phyloP scores from a whole-genome alignment of 371 early-diverging fungal species.

The Lichtheimia corymbifera region DNA sequence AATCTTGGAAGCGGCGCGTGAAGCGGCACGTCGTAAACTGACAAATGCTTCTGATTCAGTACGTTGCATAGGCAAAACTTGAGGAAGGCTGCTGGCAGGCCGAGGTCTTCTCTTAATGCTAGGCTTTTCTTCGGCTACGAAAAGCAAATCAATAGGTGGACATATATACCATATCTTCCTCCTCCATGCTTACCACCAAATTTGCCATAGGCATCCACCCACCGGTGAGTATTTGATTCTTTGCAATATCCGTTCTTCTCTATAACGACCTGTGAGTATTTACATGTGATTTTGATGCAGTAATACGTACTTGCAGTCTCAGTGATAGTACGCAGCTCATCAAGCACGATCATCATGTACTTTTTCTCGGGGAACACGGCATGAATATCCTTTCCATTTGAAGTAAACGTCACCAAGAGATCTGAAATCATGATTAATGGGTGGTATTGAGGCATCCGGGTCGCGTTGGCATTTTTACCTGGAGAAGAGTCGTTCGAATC shows the following conservation, averaged over 20 bases:
- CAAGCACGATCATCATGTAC: constrained; percentile 26
- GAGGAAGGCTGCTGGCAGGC: constrained; percentile 14
- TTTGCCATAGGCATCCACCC: constrained; percentile 27
- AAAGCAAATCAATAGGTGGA: neutral
- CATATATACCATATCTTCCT: neutral
- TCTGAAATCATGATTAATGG: neutral
- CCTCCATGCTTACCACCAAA: constrained; percentile 15
- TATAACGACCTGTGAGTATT: neutral
- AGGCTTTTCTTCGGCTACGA: neutral
- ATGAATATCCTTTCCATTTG: constrained; percentile 9
- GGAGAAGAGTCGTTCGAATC: neutral
- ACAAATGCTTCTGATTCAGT: constrained; percentile 35
- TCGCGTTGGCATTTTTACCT: constrained; percentile 1
- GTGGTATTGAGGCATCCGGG: neutral
- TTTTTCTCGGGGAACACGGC: constrained; percentile 32
- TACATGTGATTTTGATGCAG: neutral
- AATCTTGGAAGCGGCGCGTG: constrained; percentile 13
- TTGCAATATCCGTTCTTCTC: constrained; percentile 11
- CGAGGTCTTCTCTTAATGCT: neutral
- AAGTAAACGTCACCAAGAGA: constrained; percentile 4
- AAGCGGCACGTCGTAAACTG: constrained; percentile 33
- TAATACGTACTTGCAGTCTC: constrained; percentile 19
- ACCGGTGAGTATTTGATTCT: constrained; percentile 17
- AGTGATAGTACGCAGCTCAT: constrained; percentile 14
- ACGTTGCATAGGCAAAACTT: constrained; percentile 38